These are phyloP conservation scores for Plasmodium yoelii DNA, from an alignment of 169 alveolate genomes.

Conservation along the genomic window DNA sequence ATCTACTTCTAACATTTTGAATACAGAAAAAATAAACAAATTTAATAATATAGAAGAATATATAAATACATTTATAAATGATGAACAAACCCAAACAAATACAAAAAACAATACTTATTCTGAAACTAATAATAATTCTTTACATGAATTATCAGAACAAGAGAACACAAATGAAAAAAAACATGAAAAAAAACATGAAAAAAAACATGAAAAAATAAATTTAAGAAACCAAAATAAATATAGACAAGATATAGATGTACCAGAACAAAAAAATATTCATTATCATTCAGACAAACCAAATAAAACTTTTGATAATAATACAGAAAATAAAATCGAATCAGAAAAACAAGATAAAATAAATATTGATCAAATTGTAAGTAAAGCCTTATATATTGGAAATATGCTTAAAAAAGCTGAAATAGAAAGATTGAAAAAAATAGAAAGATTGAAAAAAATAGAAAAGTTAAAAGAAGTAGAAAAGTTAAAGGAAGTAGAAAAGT, in stretches of 20 bases:
- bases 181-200: neutral
- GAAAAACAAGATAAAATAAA: slow-evolving; percentile 9
- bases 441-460: neutral
- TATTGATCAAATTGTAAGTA: slow-evolving; percentile 23
- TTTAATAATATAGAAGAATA: slow-evolving; percentile 34
- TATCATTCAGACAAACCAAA: neutral
- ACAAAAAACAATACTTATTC: too few relatives aligned
- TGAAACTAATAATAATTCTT: too few relatives aligned
- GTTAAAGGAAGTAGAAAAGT: neutral
- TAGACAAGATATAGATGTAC: neutral
- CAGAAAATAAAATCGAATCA: neutral
- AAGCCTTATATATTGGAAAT: slow-evolving; percentile 59
- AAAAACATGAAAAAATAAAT: neutral
- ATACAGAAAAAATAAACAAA: neutral
- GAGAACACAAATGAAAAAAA: neutral
- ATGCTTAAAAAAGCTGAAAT: slow-evolving; percentile 23
- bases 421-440: slow-evolving; percentile 15
- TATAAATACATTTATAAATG: slow-evolving; percentile 43
- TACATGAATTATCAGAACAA: neutral
- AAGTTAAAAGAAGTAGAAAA: too few relatives aligned
- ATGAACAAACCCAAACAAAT: neutral
- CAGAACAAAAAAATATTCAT: neutral
- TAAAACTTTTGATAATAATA: neutral
- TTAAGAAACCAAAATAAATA: neutral
- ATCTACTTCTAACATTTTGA: neutral